Evolutionary conservation across 129 eudicot genomes (phyloP).

Genomic region (Pulicaria dysenterica): DNA sequence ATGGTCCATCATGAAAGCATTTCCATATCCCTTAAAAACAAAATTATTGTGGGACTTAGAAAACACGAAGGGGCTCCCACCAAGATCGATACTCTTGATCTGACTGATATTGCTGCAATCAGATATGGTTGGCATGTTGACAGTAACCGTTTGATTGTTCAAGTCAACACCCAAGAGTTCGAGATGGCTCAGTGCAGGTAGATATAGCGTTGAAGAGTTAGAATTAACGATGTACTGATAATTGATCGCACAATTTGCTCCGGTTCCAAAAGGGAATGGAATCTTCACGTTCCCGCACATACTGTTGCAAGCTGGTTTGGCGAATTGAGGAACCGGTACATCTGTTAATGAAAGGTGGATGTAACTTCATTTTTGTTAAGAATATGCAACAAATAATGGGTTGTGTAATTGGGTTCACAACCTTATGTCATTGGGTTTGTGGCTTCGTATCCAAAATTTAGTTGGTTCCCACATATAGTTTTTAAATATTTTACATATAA

Average conservation of each 20-base stretch:
- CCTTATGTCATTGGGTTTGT: no score
- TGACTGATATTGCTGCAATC: conserved; percentile 5
- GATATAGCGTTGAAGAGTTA: conserved; percentile 18
- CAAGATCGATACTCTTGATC: background rate
- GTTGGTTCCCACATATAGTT: no score
- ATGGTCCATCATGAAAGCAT: background rate
- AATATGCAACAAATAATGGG: no score
- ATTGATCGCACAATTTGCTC: conserved; percentile 11
- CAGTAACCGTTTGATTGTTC: conserved; percentile 4
- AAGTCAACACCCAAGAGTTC: background rate
- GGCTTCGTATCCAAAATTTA: no score
- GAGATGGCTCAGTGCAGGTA: background rate
- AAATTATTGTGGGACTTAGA: conserved; percentile 24
- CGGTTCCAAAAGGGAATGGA: conserved; percentile 25
- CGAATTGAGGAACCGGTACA: no score
- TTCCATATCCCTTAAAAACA: conserved; percentile 6
- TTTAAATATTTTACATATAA: no score
- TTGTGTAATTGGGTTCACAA: no score
- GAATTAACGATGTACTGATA: conserved; percentile 25
- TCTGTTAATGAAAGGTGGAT: no score
- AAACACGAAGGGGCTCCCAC: conserved; percentile 19
- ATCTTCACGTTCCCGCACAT: no score
- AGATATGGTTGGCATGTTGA: conserved; percentile 15
- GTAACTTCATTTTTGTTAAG: no score
- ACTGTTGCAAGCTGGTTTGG: no score